Base-by-base conservation (phyloP, 2,329 filamentous ascomycete species). In the Stagonosporopsis rhizophila region DNA sequence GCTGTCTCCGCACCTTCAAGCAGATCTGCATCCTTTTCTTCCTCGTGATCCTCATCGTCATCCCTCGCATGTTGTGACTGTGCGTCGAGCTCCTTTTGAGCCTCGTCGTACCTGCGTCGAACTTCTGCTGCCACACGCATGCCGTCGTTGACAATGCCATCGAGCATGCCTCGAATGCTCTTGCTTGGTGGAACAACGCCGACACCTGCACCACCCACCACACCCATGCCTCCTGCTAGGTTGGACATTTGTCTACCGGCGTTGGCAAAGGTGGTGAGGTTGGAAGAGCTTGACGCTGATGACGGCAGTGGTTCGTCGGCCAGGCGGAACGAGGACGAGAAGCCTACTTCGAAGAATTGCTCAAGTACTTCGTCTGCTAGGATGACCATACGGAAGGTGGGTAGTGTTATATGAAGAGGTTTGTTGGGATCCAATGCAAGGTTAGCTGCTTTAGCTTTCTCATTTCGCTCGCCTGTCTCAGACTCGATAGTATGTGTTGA, bases 361-460 rank as follows among this genome's bases (percentile, higher is more conserved):
- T 99, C 94, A 6, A 99, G 85, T 0, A 96, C 84, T 75, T 99
- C 95, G 71, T 99, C 95, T 39, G 95, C 95, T 7, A 99, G 86
- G 9, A 99, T 91, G 3, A 99, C 92, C 95, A 99, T 99, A 63
- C 95, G 89, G 83, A 99, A 99, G 0, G 95, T 99, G 1, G 95
- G 95, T 1, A 99, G 84, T 0, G 95, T 98, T 70, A 99, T 97
- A 74, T 97, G 90, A 0, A 99, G 84, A 6, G 95, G 95, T 61
- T 96, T 94, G 23, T 92, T 89, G 2, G 95, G 95, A 72, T 99
- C 93, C 4, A 99, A 84, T 0, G 95, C 95, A 8, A 89, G 87
- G 72, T 99, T 99, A 42, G 92, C 92, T 19, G 89, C 85, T 72
- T 92, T 85, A 7, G 88, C 85, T 71, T 87, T 89, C 64, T 76